These are phyloP conservation scores for Aspergillus sp. DNA, from an alignment of 2,329 filamentous ascomycete species.

Conservation along the genomic window DNA sequence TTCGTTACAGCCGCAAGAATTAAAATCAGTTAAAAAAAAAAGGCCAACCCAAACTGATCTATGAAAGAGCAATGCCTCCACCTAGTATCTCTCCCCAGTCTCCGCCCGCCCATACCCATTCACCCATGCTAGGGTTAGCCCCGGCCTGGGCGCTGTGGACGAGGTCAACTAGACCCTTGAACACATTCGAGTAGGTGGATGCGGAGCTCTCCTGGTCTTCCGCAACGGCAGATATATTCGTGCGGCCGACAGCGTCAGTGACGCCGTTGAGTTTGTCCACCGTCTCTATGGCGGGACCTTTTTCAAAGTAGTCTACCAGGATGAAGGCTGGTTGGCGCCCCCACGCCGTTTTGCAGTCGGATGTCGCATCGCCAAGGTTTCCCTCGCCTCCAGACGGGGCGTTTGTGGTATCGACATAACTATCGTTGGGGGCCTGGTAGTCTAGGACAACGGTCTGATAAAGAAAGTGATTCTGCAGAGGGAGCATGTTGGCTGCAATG, in stretches of 20 bases:
- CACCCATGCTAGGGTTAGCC: slow-evolving; percentile 38
- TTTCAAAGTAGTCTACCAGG: slow-evolving; percentile 77
- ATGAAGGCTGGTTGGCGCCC: slow-evolving; percentile 68
- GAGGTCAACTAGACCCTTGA: slow-evolving; percentile 39
- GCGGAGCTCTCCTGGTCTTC: slow-evolving; percentile 23
- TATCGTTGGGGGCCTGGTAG: slow-evolving; percentile 63
- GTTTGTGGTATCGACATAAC: slow-evolving; percentile 64
- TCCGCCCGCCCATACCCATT: slow-evolving; percentile 47
- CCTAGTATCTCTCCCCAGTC: slow-evolving; percentile 42
- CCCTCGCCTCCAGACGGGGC: slow-evolving; percentile 58
- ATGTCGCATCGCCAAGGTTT: slow-evolving; percentile 49
- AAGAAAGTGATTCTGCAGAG: slow-evolving; percentile 79
- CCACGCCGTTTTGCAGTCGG: slow-evolving; percentile 58
- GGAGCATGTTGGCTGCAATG: slow-evolving; percentile 60
- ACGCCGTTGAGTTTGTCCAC: slow-evolving; percentile 68
- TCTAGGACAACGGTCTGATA: slow-evolving; percentile 54
- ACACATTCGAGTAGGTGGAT: slow-evolving; percentile 34
- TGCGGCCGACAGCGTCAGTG: slow-evolving; percentile 46
- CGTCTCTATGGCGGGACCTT: slow-evolving; percentile 67
- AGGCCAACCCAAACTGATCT: not conserved
- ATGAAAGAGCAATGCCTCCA: slow-evolving; percentile 38
- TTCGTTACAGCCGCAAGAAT: not conserved
- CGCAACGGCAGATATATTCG: slow-evolving; percentile 28
- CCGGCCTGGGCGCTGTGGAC: slow-evolving; percentile 38
- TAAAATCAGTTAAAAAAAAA: not conserved